Evolutionary conservation across 164 flowering plant species (phyloP), one percentile per base, ranked within the genome.

Genomic region (Magnolia sinica): DNA sequence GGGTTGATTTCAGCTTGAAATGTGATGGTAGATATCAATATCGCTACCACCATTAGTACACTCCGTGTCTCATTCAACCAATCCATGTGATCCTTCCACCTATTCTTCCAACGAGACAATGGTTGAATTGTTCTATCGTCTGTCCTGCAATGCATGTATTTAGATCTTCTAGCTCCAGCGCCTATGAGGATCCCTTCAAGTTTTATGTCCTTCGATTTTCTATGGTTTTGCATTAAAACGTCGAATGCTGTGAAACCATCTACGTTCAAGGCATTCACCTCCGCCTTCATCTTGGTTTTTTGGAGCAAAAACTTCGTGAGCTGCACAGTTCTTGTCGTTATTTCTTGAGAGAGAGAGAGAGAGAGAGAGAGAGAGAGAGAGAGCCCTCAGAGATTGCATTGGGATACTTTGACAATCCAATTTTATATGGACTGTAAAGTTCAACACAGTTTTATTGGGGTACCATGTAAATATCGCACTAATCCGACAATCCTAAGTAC

Each of bases 1-100:
- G 73, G 73, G 58, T 11, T 71, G 29, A 71, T 58, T n/a, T 3
- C 73, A 14, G 73, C 73, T 31, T 71, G 73, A 59, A 20, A 71
- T 19, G 73, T 71, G 2, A 71, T 6, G 1, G 61, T 71, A 9
- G 58, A 58, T 5, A 71, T 71, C 22, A 71, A 20, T 24, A 50
- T 24, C 1, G 59, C 61, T 14, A 71, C 73, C 16, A 71, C 58
- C 63, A 71, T 49, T 22, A 71, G 58, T 22, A 61, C 0, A 1
- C 23, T 19, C 20, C 73, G 59, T 22, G 24, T 71, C 59, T 20
- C 18, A 22, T 14, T 71, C 73, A 1, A 8, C 18, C 61, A 14
- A 19, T 49, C 7, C 16, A 24, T 14, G 9, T 29, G 29, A 5
- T 7, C 18, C 5, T 50, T 29, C 50, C 20, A 68, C 50, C 50